A percentile compares a stretch with the other conserved stretches of the same genome.
Conservation (phyloP, 2,329 filamentous ascomycete species). For the Aphanoascus verrucosus region DNA sequence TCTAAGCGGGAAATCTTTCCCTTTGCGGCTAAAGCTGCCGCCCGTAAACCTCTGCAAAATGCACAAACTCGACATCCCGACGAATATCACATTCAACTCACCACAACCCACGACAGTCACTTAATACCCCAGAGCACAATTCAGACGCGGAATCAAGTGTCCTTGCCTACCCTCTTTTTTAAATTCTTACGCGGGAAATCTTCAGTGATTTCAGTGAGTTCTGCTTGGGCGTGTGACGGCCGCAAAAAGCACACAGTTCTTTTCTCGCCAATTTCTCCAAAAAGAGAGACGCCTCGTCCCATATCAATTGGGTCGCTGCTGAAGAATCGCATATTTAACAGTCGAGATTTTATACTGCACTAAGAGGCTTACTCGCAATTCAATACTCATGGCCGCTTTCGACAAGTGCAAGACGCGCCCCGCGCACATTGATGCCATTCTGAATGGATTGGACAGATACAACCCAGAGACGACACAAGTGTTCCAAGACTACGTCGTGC, state of each 20-base stretch:
- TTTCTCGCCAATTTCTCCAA: no score
- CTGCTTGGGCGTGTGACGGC: no score
- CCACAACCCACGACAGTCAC: neutral
- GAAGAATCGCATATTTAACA: no score
- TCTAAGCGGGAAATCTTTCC: neutral
- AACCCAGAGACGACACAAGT: conserved; percentile 91
- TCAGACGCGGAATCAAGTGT: no score
- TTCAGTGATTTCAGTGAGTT: no score
- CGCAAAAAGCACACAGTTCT: no score
- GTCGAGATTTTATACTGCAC: neutral
- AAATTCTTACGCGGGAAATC: no score
- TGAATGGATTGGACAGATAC: conserved; percentile 95
- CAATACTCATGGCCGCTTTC: conserved; percentile 39
- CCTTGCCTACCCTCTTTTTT: no score
- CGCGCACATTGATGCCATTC: conserved; percentile 81
- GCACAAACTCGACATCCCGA: conserved; percentile 4
- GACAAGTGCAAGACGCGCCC: conserved; percentile 89
- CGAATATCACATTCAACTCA: conserved; percentile 1
- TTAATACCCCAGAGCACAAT: no score
- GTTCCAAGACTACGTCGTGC: conserved; percentile 87
- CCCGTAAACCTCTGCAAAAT: conserved; percentile 1
- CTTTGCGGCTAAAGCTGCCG: neutral
- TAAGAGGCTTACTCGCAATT: neutral
- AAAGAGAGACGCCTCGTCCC: no score
- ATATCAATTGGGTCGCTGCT: no score